Conservation (phyloP, 2,329 filamentous ascomycete species). For the Fusarium circinatum region DNA sequence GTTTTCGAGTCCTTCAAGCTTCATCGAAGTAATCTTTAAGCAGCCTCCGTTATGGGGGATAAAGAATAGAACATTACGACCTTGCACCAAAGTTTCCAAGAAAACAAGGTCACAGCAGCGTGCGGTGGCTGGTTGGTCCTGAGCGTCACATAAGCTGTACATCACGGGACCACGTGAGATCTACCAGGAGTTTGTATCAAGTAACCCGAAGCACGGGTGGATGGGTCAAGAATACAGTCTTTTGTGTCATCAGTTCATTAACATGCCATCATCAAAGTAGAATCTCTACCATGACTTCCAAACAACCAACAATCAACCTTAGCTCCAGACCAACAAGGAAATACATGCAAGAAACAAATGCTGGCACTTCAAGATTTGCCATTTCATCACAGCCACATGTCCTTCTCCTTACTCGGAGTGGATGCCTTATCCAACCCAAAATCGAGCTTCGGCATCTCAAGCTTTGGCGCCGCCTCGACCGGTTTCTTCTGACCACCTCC, state of each 20-base stretch:
- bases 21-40: slow-evolving; percentile 56
- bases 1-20: slow-evolving; percentile 74
- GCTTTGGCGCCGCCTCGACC: slow-evolving; percentile 66
- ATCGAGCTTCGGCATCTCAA: slow-evolving; percentile 69
- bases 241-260: slow-evolving; percentile 53
- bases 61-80: neutral
- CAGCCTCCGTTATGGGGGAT: neutral
- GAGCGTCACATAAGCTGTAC: neutral
- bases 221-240: slow-evolving; percentile 34
- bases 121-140: neutral
- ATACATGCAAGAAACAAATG: slow-evolving; percentile 38
- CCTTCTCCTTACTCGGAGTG: slow-evolving; percentile 45
- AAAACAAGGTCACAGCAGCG: neutral
- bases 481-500: slow-evolving; percentile 58
- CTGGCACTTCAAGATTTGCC: slow-evolving; percentile 23
- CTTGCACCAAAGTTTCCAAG: neutral
- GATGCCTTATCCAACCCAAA: slow-evolving; percentile 54
- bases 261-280: slow-evolving; percentile 50
- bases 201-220: slow-evolving; percentile 9
- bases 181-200: slow-evolving; percentile 21
- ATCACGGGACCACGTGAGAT: slow-evolving; percentile 10
- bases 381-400: slow-evolving; percentile 46
- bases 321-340: slow-evolving; percentile 37
- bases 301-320: slow-evolving; percentile 44
- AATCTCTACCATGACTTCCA: slow-evolving; percentile 43